Evolutionary conservation across 106 monocot genomes (phyloP).

Genomic region (Dendrobium chrysotoxum): DNA sequence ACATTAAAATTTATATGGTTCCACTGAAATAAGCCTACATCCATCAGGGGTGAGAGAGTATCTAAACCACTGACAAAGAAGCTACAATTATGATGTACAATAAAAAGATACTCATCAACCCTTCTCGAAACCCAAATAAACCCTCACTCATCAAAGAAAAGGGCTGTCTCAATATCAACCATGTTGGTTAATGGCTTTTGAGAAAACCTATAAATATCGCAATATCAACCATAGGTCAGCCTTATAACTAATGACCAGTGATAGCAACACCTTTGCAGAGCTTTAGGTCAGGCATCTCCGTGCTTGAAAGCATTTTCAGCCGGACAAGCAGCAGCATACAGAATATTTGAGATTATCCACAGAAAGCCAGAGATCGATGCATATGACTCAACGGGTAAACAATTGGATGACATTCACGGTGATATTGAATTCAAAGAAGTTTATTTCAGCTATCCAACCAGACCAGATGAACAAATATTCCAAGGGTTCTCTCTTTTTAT

Average conservation of each 20-base stretch:
- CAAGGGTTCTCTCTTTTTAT: constrained; percentile 17
- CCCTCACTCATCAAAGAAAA: too few relatives aligned
- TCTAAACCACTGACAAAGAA: too few relatives aligned
- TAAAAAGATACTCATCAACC: too few relatives aligned
- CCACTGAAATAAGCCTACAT: too few relatives aligned
- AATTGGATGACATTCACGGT: constrained; percentile 9
- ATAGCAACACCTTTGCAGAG: constrained; percentile 2
- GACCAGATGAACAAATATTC: constrained; percentile 17
- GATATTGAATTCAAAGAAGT: constrained; percentile 19
- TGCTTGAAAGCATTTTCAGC: constrained; percentile 16
- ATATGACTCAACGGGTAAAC: constrained; percentile 10
- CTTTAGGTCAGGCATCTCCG: constrained; percentile 21
- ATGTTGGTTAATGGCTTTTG: too few relatives aligned
- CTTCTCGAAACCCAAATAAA: too few relatives aligned
- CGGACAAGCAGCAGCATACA: constrained; percentile 20
- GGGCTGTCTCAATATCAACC: too few relatives aligned
- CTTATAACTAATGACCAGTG: neutral
- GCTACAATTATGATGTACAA: too few relatives aligned
- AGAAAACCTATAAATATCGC: too few relatives aligned
- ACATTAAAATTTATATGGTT: too few relatives aligned
- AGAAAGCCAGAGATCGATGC: constrained; percentile 22
- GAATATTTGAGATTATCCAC: constrained; percentile 15
- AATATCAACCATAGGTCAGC: too few relatives aligned
- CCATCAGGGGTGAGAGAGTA: too few relatives aligned
- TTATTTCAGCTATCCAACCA: constrained; percentile 21